Evolutionary conservation across 257 asterid genomes (phyloP), one percentile per base, ranked within the genome.

Genomic region (Solanum tarijense): DNA sequence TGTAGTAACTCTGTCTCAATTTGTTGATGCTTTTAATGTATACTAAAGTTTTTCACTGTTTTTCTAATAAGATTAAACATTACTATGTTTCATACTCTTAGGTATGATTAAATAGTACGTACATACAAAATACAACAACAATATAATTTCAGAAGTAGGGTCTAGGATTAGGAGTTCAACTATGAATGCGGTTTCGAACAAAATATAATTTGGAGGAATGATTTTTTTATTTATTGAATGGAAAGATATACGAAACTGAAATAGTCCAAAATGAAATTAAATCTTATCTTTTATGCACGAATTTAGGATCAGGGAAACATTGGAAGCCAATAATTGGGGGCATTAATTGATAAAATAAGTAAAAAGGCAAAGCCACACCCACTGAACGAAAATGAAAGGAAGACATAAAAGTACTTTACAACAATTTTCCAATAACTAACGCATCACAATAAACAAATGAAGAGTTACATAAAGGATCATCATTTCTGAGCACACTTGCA

Each of bases 351-450:
- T 90, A 87, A 88, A 90, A 90, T 34, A 90, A 90, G 75, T 55
- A 88, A 91, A 90, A 94, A 89, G 90, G 89, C 86, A 87, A 87
- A n/a, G 88, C 83, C 89, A 90, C 89, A 89, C 90, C 88, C 93
- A 90, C 83, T 46, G 90, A 92, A 88, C 72, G 91, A 92, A 91
- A 93, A 91, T 90, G 93, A 93, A 94, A 93, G 98, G 93, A 92
- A 92, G 39, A 90, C 93, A 85, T 78, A 89, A 88, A 93, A 90
- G 93, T 89, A 91, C 96, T 92, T 95, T 89, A 84, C 90, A 88
- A 86, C 91, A 91, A 84, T 90, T 91, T 90, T 46, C 48, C 81
- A 87, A 91, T 91, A 86, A 11, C 72, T 65, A 65, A 88, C 78
- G 52, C 76, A 90, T 89, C 74, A 86, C 46, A 88, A 69, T 91